Evolutionary conservation across 2,329 filamentous ascomycete genomes (phyloP), one percentile per base, ranked within the genome.

Genomic region (Aciculosporium take): DNA sequence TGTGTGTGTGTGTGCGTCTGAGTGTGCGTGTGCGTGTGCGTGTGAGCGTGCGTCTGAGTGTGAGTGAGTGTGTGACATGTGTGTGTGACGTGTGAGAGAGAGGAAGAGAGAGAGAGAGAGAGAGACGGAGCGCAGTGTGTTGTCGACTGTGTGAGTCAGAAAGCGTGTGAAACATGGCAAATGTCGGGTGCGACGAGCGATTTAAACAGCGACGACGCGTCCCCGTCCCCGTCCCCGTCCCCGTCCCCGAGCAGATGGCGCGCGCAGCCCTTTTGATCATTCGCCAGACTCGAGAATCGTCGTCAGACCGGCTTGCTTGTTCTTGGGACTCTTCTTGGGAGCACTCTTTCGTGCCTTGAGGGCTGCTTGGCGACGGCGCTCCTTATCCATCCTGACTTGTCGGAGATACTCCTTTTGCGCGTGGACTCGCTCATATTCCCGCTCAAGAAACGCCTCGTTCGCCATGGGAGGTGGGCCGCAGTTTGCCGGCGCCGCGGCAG

Each of bases 391-490:
- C 48, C 69, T 56, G 37, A 74, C 52, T 49, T 68, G 63, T 48
- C 67, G 64, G 48, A 74, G 54, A 37, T 67, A 66, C 58, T 76
- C 70, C 48, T 66, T 67, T 56, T 75, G 69, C 53, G 68, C 57
- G 42, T 64, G 63, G 40, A 63, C 59, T 51, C 68, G 65, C 57
- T 74, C 64, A 38, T 66, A 67, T 54, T 73, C 66, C 53, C 66
- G 56, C 55, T 68, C 61, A 40, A 71, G 56, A 32, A 72, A 53
- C 57, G 74, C 66, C 46, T 64, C 65, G 46, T 71, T 68, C 39
- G 62, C 58, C 43, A 64, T 53, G 45, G 55, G 58, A 38, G 58
- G 58, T 27, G 59, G 60, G 51, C 55, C 54, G 42, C n/a, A n/a
- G n/a, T n/a, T 52, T 29, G n/a, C 36, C 47, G 47, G 49, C 34